Conservation (phyloP, 306 rosid genomes). For the Cyamopsis tetragonoloba region DNA sequence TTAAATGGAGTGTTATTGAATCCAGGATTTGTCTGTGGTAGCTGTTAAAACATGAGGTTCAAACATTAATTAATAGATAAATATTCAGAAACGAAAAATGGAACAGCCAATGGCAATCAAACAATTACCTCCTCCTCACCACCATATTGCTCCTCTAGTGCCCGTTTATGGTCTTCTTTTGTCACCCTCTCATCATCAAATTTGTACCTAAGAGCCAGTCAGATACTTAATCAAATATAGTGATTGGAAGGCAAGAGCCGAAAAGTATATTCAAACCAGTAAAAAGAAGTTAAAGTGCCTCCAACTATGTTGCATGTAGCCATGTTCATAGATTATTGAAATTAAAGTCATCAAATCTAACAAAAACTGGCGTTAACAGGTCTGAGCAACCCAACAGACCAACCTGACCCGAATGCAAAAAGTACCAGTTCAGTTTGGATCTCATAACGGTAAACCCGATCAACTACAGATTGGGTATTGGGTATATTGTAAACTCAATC, state of each 20-base stretch:
- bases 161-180: conserved; percentile 87
- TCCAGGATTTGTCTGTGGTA: conserved; percentile 92
- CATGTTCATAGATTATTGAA: conserved; percentile 4
- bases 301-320: not conserved
- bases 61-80: conserved; percentile 11
- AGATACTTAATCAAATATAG: conserved; percentile 3
- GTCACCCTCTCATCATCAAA: conserved; percentile 94
- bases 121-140: conserved; percentile 89
- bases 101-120: conserved; percentile 1
- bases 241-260: not conserved
- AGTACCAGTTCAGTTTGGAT: too few relatives aligned
- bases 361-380: too few relatives aligned
- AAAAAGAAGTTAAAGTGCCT: not conserved
- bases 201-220: conserved; percentile 57
- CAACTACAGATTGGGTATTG: too few relatives aligned
- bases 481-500: too few relatives aligned
- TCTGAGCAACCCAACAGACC: too few relatives aligned
- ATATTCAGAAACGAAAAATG: conserved; percentile 16
- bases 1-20: conserved; percentile 90
- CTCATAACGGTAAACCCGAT: too few relatives aligned
- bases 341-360: conserved; percentile 5
- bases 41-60: conserved; percentile 40
- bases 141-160: conserved; percentile 94
- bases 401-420: too few relatives aligned
- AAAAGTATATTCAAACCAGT: conserved; percentile 1